Conservation (phyloP, 371 early-diverging fungal genomes). For the Saksenaea vasiformis region DNA sequence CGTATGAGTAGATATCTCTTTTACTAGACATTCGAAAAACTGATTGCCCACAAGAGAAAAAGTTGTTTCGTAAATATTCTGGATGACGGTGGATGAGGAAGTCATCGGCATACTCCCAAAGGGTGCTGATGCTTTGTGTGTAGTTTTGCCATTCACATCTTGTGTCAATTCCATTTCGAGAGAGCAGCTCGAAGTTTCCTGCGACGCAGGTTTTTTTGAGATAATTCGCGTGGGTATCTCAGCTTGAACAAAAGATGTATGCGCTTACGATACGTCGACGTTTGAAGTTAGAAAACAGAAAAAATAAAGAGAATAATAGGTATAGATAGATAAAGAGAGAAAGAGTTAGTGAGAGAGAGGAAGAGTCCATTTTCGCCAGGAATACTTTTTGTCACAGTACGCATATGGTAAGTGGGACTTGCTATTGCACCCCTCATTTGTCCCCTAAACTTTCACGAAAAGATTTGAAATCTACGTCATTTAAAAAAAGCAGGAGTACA, state of each 20-base stretch:
- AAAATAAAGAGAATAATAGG: no score
- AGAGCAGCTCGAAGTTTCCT: conserved; percentile 1
- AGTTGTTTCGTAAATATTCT: conserved; percentile 12
- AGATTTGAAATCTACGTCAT: no score
- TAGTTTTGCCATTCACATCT: conserved; percentile 1
- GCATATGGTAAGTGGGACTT: not conserved
- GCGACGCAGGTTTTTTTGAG: not conserved
- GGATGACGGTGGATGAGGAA: conserved; percentile 11
- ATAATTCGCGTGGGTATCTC: not conserved
- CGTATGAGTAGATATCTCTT: conserved; percentile 13
- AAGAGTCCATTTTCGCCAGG: not conserved
- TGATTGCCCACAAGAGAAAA: conserved; percentile 14
- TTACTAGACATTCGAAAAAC: conserved; percentile 12
- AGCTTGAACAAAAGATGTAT: not conserved
- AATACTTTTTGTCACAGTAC: not conserved
- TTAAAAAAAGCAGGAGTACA: no score
- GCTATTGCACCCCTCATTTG: no score
- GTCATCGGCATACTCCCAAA: not conserved
- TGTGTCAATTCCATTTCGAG: conserved; percentile 1
- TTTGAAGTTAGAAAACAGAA: not conserved
- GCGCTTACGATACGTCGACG: not conserved
- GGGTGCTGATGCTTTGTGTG: not conserved
- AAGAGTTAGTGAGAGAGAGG: no score
- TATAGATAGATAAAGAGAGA: no score
- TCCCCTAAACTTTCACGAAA: no score